Conservation (phyloP, 2,329 filamentous ascomycete species). For the Bipolaris oryzae region DNA sequence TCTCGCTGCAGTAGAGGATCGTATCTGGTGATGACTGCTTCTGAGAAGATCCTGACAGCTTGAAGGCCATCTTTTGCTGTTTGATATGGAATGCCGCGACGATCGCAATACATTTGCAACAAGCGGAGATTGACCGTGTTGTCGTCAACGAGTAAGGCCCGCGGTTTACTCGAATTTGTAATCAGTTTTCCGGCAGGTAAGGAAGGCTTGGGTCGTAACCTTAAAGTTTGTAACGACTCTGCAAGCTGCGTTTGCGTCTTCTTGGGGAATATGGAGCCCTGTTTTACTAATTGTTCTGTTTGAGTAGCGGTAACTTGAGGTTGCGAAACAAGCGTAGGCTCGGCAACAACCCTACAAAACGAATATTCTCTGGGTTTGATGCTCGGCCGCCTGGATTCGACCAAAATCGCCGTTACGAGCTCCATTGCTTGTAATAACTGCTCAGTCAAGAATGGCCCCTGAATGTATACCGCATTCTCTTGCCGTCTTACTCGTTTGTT, state of each 20-base stretch:
- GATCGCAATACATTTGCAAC: constrained; percentile 56
- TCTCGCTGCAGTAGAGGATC: constrained; percentile 14
- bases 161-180: constrained; percentile 18
- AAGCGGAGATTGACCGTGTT: constrained; percentile 55
- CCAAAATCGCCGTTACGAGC: constrained; percentile 19
- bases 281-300: background rate
- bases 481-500: constrained; percentile 16
- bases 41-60: constrained; percentile 46
- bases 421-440: constrained; percentile 23
- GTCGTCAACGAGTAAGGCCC: constrained; percentile 54
- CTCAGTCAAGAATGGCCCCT: constrained; percentile 34
- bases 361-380: background rate
- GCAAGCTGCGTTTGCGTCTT: constrained; percentile 15
- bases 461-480: constrained; percentile 33
- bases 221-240: constrained; percentile 17
- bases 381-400: constrained; percentile 10
- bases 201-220: constrained; percentile 4
- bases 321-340: background rate
- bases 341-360: constrained; percentile 2
- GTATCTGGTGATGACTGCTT: constrained; percentile 6
- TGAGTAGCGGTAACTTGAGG: background rate
- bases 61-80: constrained; percentile 50
- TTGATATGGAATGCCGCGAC: constrained; percentile 45
- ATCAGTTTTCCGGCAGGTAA: background rate
- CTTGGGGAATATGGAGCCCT: constrained; percentile 12